phyloP scores from a whole-genome alignment of 2,329 filamentous ascomycete species.

The Colletotrichum chrysophilum region DNA sequence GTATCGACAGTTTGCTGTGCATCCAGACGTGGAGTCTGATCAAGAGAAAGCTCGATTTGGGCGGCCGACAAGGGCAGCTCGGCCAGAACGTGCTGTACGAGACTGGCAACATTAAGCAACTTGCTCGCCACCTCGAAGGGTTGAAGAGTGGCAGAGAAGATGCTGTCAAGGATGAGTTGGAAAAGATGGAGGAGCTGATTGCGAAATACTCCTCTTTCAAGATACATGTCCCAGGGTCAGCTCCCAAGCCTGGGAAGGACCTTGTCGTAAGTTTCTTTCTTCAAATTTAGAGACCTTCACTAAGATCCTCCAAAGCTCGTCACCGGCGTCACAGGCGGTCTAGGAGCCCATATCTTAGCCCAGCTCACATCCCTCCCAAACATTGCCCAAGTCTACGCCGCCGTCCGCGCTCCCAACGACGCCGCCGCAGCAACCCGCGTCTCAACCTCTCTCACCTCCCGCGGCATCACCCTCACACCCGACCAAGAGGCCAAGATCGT shows the following conservation, averaged over 20 bases:
- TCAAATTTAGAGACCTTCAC: not conserved
- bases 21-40: conserved; percentile 46
- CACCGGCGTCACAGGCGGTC: conserved; percentile 65
- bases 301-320: conserved; percentile 40
- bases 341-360: conserved; percentile 63
- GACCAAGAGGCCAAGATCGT: conserved; percentile 32
- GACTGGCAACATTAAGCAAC: conserved; percentile 35
- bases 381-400: conserved; percentile 54
- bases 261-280: conserved; percentile 30
- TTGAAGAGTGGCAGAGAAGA: not conserved
- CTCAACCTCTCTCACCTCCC: conserved; percentile 31
- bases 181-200: conserved; percentile 36
- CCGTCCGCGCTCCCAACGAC: conserved; percentile 48
- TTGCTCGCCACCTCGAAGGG: conserved; percentile 34
- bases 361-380: conserved; percentile 63
- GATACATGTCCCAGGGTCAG: conserved; percentile 23
- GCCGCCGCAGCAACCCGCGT: conserved; percentile 33
- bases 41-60: conserved; percentile 40
- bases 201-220: conserved; percentile 40
- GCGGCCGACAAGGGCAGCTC: conserved; percentile 20
- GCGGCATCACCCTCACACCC: conserved; percentile 29
- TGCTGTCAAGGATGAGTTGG: conserved; percentile 24
- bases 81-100: conserved; percentile 47
- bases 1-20: conserved; percentile 50
- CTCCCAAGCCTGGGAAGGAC: conserved; percentile 27